Conservation (phyloP, 768 basidiomycete species). For the Leccinum boreale region DNA sequence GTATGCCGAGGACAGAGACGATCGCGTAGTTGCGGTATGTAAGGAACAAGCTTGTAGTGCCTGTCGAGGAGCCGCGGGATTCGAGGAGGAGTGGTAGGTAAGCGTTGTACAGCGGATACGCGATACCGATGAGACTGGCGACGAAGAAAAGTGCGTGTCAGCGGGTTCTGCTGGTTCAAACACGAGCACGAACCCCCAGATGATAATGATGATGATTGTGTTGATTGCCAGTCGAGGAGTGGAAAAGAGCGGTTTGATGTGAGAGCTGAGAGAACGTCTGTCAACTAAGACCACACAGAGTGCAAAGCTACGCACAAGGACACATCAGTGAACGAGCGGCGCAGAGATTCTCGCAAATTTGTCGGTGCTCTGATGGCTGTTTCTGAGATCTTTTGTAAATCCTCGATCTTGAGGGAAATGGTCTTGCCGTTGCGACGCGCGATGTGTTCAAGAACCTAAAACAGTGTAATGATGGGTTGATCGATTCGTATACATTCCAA, state of each 20-base stretch:
- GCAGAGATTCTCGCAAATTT: slow-evolving; percentile 24
- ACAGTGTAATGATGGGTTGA: background rate
- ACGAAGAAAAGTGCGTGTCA: background rate
- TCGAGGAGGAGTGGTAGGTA: slow-evolving; percentile 51
- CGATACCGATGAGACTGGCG: slow-evolving; percentile 41
- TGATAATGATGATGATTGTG: slow-evolving; percentile 44
- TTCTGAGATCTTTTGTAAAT: slow-evolving; percentile 34
- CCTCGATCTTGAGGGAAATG: slow-evolving; percentile 44
- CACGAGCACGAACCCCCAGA: slow-evolving; percentile 44
- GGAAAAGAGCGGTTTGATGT: slow-evolving; percentile 48
- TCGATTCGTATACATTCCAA: background rate
- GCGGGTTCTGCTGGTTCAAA: background rate
- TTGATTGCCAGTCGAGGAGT: slow-evolving; percentile 42
- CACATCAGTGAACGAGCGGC: slow-evolving; percentile 36
- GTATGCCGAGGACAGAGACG: slow-evolving; percentile 44
- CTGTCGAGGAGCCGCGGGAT: slow-evolving; percentile 28
- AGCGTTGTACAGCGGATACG: slow-evolving; percentile 50
- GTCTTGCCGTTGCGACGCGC: slow-evolving; percentile 46
- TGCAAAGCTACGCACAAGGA: slow-evolving; percentile 34
- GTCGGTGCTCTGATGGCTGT: slow-evolving; percentile 5
- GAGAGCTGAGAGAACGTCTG: slow-evolving; percentile 33
- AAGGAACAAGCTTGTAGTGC: slow-evolving; percentile 18
- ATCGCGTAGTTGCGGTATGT: slow-evolving; percentile 51
- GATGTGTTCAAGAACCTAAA: slow-evolving; percentile 46
- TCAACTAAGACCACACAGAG: background rate